A percentile compares a stretch with the other conserved stretches of the same genome.
Conservation (phyloP, 2,329 filamentous ascomycete species). For the Aspergillus thermomutatus region DNA sequence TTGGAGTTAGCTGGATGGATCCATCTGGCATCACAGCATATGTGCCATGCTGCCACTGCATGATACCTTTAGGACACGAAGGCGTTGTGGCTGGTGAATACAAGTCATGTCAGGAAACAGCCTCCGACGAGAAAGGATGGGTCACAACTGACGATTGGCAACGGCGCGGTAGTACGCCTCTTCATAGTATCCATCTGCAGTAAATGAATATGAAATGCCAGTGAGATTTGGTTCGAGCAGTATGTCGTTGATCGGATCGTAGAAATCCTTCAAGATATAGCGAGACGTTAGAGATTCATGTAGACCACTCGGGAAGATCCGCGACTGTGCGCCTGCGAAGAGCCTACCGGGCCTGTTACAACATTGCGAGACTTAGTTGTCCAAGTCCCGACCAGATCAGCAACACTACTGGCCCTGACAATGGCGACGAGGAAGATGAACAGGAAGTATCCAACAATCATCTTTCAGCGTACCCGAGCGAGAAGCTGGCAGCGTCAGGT, state of each 20-base stretch:
- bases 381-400: conserved; percentile 66
- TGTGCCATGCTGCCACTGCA: conserved; percentile 71
- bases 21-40: conserved; percentile 57
- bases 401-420: conserved; percentile 41
- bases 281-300: not conserved
- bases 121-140: not conserved
- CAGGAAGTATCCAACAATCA: conserved; percentile 29
- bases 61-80: conserved; percentile 60
- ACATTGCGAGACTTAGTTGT: conserved; percentile 67
- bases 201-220: conserved; percentile 73
- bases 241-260: conserved; percentile 62
- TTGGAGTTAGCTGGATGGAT: conserved; percentile 58
- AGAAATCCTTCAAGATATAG: conserved; percentile 56
- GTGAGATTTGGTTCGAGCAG: conserved; percentile 64
- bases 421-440: conserved; percentile 36
- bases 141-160: conserved; percentile 58
- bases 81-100: conserved; percentile 52
- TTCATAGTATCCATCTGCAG: conserved; percentile 64
- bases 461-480: conserved; percentile 9
- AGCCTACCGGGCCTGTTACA: conserved; percentile 63
- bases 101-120: conserved; percentile 10
- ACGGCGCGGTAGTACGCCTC: conserved; percentile 67
- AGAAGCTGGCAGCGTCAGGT: conserved; percentile 5
- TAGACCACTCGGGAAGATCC: not conserved
- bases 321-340: conserved; percentile 1